Base-by-base conservation (phyloP, 257 asterid genomes). In the Plectranthus barbatus region DNA sequence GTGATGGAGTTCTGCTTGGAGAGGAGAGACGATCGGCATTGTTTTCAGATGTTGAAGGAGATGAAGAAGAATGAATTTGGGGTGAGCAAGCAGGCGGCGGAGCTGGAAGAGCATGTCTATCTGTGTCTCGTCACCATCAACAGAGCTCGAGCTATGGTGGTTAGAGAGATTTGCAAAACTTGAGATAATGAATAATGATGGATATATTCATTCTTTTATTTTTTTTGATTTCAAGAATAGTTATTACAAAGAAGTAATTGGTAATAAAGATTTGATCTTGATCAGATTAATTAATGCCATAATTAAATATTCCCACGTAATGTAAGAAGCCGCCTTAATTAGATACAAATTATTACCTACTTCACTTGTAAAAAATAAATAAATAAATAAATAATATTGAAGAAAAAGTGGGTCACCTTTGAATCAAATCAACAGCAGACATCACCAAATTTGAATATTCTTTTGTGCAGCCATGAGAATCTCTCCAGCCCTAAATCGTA, bases 61-160 rank as follows among this genome's bases (percentile, higher is more conserved):
- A 29, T 86, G 1, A 84, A 66, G 37, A 86, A 76, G 65, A 71
- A 71, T 68, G 84, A 75, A 52, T 70, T 71, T 36, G 91, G 87
- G 57, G 76, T 90, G 23, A 72, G 64, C 14, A 84, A 81, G 66
- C 84, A 81, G 59, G 86, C 83, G 15, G 86, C 82, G 29, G 97
- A 86, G 83, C 85, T 89, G 37, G 85, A 86, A 70, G 90, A 89
- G n/a, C 94, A 86, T 23, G 82, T 86, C 4, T 86, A 81, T 55
- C 67, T 86, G 44, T 86, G 90, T 56, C 86, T 89, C 48, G 76
- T 84, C 6, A 86, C 97, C 0, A 90, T 90, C 40, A 86, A 90
- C 78, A 75, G 87, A 18, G 86, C 89, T 33, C 77, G 94, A 71
- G 70, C 86, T 72, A 52, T 86, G 83, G 81, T 90, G 62, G 71